Percentiles rank a stretch among this genome's conserved stretches.
Conservation (phyloP, 305 asterid genomes). For the Fraxinus platypoda region DNA sequence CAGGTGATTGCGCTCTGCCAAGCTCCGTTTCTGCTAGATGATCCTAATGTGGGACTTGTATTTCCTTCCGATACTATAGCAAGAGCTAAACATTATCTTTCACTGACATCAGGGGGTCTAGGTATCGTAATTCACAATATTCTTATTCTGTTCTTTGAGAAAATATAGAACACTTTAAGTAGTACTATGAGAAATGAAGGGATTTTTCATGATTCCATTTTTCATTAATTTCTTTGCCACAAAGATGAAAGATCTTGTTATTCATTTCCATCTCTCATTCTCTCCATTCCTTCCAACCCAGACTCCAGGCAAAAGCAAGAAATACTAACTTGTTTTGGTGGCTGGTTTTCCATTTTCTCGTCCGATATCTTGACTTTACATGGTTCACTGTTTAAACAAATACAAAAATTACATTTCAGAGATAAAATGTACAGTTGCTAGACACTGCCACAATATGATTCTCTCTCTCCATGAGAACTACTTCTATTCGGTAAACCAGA, state of each 20-base stretch:
- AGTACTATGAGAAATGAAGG: background rate
- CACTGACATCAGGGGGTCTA: slow-evolving; percentile 85
- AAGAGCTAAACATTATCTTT: slow-evolving; percentile 81
- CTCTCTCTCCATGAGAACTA: background rate
- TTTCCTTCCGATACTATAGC: slow-evolving; percentile 99
- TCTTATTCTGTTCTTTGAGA: background rate
- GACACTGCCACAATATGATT: background rate
- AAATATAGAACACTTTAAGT: background rate
- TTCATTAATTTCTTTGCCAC: background rate
- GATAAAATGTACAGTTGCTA: background rate
- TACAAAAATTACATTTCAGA: background rate
- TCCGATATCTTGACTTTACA: background rate
- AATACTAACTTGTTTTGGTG: background rate
- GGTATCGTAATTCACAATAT: slow-evolving; percentile 39
- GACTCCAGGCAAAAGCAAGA: background rate
- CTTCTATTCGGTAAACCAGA: background rate
- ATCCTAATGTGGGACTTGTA: slow-evolving; percentile 85
- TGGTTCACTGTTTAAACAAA: background rate
- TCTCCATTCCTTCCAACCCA: background rate
- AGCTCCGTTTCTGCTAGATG: slow-evolving; percentile 96
- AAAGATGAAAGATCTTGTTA: background rate
- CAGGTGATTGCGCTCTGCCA: slow-evolving; percentile 99
- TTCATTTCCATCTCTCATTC: background rate
- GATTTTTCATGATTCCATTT: background rate
- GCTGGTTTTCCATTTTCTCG: background rate